These are phyloP conservation scores for Dillenia suffruticosa DNA, from an alignment of 164 flowering plant species.

Conservation along the genomic window DNA sequence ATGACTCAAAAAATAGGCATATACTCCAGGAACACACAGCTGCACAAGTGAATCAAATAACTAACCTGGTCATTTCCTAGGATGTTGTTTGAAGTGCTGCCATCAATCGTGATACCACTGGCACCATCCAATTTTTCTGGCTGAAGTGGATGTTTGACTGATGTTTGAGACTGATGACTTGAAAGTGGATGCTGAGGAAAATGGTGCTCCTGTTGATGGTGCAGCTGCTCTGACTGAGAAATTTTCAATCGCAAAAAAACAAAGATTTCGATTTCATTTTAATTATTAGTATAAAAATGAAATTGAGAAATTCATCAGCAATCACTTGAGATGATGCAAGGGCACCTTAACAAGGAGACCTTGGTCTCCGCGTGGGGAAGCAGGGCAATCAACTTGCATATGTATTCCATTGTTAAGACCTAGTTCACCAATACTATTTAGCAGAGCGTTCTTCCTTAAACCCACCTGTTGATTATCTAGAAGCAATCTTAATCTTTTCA, in stretches of 20 bases:
- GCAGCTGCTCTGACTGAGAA: slow-evolving; percentile 9
- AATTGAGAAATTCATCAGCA: background rate
- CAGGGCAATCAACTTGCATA: slow-evolving; percentile 29
- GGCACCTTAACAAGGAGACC: slow-evolving; percentile 34
- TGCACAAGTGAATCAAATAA: background rate
- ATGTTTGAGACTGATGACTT: slow-evolving; percentile 32
- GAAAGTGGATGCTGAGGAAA: slow-evolving; percentile 27
- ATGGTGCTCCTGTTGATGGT: slow-evolving; percentile 25
- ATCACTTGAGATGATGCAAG: background rate
- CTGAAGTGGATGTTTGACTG: slow-evolving; percentile 21
- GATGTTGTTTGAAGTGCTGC: slow-evolving; percentile 29
- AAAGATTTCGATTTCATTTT: too few species aligned
- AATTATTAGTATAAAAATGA: background rate
- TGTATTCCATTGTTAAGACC: slow-evolving; percentile 8
- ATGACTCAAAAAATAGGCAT: background rate
- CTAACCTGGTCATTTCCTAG: slow-evolving; percentile 46
- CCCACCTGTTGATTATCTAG: slow-evolving; percentile 19
- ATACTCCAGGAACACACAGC: background rate
- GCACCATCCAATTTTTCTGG: slow-evolving; percentile 32
- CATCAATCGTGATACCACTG: slow-evolving; percentile 26
- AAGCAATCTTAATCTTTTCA: slow-evolving; percentile 30
- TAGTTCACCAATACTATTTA: slow-evolving; percentile 22
- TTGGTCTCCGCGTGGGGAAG: slow-evolving; percentile 27
- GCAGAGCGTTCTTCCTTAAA: slow-evolving; percentile 28
- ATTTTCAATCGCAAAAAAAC: too few species aligned